phyloP scores from a whole-genome alignment of 108 stramenopile genomes.

The Cafeteria roenbergensis region DNA sequence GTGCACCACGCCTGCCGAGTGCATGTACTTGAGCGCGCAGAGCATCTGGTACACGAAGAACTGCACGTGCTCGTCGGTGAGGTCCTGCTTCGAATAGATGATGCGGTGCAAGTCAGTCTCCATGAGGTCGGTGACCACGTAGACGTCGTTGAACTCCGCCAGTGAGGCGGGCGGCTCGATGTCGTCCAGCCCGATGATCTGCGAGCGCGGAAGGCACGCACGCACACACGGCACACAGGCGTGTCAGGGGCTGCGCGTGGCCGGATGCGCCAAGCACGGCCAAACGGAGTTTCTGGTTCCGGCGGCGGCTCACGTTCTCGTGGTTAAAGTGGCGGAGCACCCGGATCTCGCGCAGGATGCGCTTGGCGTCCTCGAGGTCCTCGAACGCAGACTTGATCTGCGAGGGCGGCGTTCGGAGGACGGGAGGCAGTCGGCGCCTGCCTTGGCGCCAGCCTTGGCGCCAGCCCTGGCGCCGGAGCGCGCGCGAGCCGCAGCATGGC shows the following conservation, averaged over 20 bases:
- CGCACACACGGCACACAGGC: too few species aligned
- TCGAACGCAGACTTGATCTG: slow-evolving; percentile 52
- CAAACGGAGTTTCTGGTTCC: too few species aligned
- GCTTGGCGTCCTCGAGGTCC: slow-evolving; percentile 96
- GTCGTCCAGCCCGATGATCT: slow-evolving; percentile 22
- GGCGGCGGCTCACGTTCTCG: slow-evolving; percentile 40
- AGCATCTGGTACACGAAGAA: slow-evolving; percentile 94
- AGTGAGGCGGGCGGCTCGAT: slow-evolving; percentile 27
- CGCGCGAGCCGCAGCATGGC: too few species aligned
- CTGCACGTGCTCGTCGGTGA: slow-evolving; percentile 87
- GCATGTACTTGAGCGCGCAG: slow-evolving; percentile 91
- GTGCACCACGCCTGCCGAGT: slow-evolving; percentile 93
- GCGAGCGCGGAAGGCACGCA: too few species aligned
- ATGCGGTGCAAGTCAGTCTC: slow-evolving; percentile 96
- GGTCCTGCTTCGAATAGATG: slow-evolving; percentile 90
- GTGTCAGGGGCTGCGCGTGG: not conserved
- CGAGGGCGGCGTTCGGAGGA: too few species aligned
- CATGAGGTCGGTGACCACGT: slow-evolving; percentile 93
- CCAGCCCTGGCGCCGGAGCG: too few species aligned
- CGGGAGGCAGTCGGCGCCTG: not conserved
- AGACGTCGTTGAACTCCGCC: slow-evolving; percentile 69
- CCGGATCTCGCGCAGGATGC: slow-evolving; percentile 89
- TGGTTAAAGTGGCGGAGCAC: slow-evolving; percentile 48
- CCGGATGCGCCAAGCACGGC: slow-evolving; percentile 16
- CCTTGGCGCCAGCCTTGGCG: too few species aligned